Evolutionary conservation across 2,329 filamentous ascomycete species (phyloP).

Genomic region (Colletotrichum sp.): DNA sequence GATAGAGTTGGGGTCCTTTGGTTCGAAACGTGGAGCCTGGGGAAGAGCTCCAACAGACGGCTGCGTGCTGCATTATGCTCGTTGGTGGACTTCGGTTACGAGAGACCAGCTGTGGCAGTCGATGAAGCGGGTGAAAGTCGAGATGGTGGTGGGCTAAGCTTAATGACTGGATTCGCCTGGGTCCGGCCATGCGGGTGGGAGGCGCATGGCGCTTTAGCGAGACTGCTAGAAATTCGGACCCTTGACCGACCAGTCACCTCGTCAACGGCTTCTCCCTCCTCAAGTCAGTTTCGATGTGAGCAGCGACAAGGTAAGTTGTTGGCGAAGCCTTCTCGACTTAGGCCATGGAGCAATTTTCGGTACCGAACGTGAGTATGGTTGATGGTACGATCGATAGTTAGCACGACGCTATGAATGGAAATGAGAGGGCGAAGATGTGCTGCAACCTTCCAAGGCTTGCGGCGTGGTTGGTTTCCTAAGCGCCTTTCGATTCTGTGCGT

Average conservation of each 20-base stretch:
- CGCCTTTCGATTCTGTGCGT: background rate
- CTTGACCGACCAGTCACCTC: background rate
- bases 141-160: constrained; percentile 5
- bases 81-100: background rate
- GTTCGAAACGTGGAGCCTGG: background rate
- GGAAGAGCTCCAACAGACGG: background rate
- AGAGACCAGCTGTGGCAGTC: background rate
- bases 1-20: background rate
- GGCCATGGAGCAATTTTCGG: background rate
- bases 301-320: background rate
- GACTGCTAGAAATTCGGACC: background rate
- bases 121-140: background rate
- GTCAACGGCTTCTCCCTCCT: background rate
- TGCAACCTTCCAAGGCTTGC: background rate
- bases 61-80: background rate
- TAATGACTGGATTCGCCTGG: background rate
- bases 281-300: background rate
- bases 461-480: background rate
- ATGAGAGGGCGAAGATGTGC: background rate
- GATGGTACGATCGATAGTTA: background rate
- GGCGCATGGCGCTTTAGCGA: constrained; percentile 3
- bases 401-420: background rate
- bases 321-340: background rate
- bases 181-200: constrained; percentile 6
- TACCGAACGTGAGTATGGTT: background rate